Evolutionary conservation across 1,284 basidiomycete genomes (phyloP).

Genomic region (Ceratobasidium sp.): DNA sequence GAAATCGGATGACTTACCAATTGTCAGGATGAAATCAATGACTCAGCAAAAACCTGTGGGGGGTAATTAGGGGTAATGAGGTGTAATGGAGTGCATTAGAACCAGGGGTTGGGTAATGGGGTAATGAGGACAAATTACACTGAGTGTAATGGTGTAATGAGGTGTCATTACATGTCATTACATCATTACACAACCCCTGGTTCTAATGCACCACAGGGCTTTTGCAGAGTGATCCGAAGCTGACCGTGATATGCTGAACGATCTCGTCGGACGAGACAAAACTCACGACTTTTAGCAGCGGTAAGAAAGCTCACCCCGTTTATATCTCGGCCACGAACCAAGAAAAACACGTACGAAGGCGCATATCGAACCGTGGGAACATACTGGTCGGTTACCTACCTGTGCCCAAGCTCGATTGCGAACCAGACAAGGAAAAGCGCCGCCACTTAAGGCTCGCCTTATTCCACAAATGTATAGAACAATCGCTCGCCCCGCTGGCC

Average conservation of each 20-base stretch:
- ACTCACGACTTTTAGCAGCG: constrained; percentile 36
- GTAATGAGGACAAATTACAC: too few relatives aligned
- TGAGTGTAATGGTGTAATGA: too few relatives aligned
- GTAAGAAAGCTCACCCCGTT: constrained; percentile 43
- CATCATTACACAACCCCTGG: too few relatives aligned
- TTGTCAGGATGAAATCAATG: constrained; percentile 15
- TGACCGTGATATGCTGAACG: constrained; percentile 26
- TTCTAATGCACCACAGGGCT: too few relatives aligned
- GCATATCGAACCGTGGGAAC: constrained; percentile 20
- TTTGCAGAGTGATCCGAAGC: constrained; percentile 13
- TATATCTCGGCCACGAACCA: constrained; percentile 45
- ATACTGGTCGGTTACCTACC: constrained; percentile 42
- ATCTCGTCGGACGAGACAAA: constrained; percentile 43
- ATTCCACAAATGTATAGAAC: constrained; percentile 23
- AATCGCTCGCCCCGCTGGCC: constrained; percentile 32
- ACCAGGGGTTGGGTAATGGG: too few relatives aligned
- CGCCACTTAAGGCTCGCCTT: not conserved
- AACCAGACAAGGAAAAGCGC: not conserved
- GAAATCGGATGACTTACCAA: not conserved
- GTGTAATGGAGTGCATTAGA: too few relatives aligned
- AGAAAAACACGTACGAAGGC: constrained; percentile 32
- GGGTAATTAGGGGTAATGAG: too few relatives aligned
- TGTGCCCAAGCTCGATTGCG: constrained; percentile 21
- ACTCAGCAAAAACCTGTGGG: too few relatives aligned
- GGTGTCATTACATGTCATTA: too few relatives aligned